These are phyloP conservation scores for Dendrothele bispora DNA, from an alignment of 768 basidiomycete species.

Conservation along the genomic window DNA sequence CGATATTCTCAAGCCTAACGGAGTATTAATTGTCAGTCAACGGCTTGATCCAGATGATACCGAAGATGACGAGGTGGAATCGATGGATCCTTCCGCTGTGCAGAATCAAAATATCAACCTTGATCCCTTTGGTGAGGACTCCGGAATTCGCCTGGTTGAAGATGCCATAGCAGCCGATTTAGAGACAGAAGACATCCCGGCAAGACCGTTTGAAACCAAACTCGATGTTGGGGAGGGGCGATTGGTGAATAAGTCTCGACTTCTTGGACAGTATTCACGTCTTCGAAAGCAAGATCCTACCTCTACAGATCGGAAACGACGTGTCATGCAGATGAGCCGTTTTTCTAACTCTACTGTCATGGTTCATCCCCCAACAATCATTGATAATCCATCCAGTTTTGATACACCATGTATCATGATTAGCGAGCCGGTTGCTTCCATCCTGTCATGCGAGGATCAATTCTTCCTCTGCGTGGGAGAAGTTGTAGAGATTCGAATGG, in stretches of 20 bases:
- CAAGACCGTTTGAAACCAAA: background rate
- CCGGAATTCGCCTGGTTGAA: background rate
- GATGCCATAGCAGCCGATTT: too few species aligned
- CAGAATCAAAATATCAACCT: background rate
- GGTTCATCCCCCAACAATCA: background rate
- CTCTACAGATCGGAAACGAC: constrained; percentile 16
- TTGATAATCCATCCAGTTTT: background rate
- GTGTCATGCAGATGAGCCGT: constrained; percentile 18
- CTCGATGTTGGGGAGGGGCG: background rate
- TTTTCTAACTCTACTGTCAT: background rate
- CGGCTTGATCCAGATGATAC: background rate
- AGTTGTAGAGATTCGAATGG: constrained; percentile 21
- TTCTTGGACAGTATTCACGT: constrained; percentile 10
- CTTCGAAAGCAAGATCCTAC: constrained; percentile 15
- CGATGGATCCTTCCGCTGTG: background rate
- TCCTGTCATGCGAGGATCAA: constrained; percentile 19
- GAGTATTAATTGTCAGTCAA: too few species aligned
- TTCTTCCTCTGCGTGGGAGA: constrained; percentile 28
- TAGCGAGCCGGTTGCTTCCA: constrained; percentile 23
- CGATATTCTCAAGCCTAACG: too few species aligned
- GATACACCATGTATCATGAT: constrained; percentile 13
- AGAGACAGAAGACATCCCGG: background rate
- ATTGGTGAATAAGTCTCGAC: constrained; percentile 11
- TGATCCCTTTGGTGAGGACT: background rate
- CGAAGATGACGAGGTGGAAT: background rate